Conservation (phyloP, 2,329 filamentous ascomycete species). For the Botrytis cinerea region DNA sequence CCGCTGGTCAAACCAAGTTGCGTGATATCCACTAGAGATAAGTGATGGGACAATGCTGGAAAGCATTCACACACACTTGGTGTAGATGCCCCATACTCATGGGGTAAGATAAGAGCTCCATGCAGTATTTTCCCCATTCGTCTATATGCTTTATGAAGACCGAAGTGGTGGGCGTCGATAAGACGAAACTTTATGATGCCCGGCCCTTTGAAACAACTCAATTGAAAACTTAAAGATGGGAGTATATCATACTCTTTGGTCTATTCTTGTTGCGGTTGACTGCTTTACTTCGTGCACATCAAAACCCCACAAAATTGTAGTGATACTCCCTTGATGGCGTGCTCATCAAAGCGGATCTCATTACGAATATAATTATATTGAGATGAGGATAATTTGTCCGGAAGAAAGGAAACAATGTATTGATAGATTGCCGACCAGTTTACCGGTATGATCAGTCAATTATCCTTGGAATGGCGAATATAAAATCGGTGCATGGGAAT, state of each 20-base stretch:
- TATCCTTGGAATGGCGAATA: neutral
- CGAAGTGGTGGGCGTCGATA: neutral
- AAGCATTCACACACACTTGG: neutral
- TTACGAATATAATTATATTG: neutral
- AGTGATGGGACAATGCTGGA: neutral
- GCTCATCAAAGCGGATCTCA: neutral
- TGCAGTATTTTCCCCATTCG: neutral
- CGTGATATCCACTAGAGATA: constrained; percentile 8
- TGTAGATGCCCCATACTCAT: neutral
- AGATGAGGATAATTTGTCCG: neutral
- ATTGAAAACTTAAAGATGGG: neutral
- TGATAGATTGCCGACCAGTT: neutral
- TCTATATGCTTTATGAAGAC: neutral
- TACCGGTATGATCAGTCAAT: neutral
- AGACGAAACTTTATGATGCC: neutral
- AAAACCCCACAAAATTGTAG: neutral
- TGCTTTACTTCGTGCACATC: neutral
- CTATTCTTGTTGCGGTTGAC: neutral
- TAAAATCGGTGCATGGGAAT: neutral
- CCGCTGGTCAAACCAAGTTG: neutral
- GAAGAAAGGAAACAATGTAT: neutral
- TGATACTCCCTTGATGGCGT: neutral
- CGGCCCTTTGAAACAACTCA: neutral
- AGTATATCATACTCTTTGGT: neutral
- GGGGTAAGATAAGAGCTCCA: neutral